phyloP scores from a whole-genome alignment of 805 yeast species.

The Kluyveromyces nonfermentans region DNA sequence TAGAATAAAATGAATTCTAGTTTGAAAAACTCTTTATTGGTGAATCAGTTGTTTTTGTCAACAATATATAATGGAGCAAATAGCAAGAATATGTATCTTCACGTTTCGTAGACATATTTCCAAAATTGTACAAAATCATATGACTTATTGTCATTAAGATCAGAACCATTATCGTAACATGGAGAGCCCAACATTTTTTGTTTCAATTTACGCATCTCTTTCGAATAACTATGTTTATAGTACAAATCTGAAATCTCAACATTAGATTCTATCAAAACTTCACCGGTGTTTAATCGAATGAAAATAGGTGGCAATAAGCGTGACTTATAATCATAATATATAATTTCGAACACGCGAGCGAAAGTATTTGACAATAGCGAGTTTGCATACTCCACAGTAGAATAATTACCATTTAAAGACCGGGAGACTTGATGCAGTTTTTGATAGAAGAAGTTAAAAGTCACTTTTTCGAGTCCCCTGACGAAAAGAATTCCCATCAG shows the following conservation, averaged over 20 bases:
- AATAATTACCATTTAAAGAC: not conserved
- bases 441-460: slow-evolving; percentile 35
- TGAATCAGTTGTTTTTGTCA: not conserved
- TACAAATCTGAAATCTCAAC: not conserved
- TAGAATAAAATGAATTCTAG: not conserved
- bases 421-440: slow-evolving; percentile 11
- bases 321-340: not conserved
- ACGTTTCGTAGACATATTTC: not conserved
- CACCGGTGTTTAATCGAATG: not conserved
- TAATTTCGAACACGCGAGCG: not conserved
- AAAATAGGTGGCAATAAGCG: not conserved
- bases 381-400: not conserved
- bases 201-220: slow-evolving; percentile 1
- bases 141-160: not conserved
- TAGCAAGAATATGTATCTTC: not conserved
- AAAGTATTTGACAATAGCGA: not conserved
- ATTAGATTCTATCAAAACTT: slow-evolving; percentile 1
- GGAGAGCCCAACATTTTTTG: not conserved
- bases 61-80: not conserved
- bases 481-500: slow-evolving; percentile 35
- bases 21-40: too few relatives aligned
- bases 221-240: not conserved
- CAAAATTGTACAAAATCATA: not conserved
- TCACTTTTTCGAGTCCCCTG: slow-evolving; percentile 37
- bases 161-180: not conserved